phyloP scores from a whole-genome alignment of 1,139 yeast species.

The Blastobotrys proliferans region DNA sequence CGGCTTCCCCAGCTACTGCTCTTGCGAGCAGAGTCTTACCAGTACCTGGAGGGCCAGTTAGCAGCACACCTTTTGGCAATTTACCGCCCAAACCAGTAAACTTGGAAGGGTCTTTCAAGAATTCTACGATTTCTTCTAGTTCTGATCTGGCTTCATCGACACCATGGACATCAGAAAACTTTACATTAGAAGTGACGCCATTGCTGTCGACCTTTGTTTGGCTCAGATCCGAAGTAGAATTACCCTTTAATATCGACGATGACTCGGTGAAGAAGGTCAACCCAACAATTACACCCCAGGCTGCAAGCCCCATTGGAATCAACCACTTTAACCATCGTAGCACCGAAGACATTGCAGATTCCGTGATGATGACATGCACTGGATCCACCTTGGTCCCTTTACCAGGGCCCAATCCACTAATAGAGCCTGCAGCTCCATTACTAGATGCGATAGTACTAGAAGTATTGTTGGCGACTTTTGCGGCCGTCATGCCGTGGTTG shows the following conservation, averaged over 20 bases:
- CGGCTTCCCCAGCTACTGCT: slow-evolving; percentile 99
- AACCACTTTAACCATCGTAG: slow-evolving; percentile 91
- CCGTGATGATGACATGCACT: slow-evolving; percentile 85
- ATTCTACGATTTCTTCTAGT: slow-evolving; percentile 93
- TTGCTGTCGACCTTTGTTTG: slow-evolving; percentile 32
- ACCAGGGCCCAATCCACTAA: slow-evolving; percentile 1
- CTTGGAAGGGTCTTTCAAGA: slow-evolving; percentile 90
- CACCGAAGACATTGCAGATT: slow-evolving; percentile 68
- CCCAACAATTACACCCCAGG: slow-evolving; percentile 55
- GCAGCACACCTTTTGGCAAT: slow-evolving; percentile 90
- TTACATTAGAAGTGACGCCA: slow-evolving; percentile 85
- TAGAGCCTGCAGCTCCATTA: slow-evolving; percentile 7
- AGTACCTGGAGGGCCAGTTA: slow-evolving; percentile 99
- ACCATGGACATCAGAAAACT: slow-evolving; percentile 91
- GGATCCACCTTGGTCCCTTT: slow-evolving; percentile 56
- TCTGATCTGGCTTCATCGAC: slow-evolving; percentile 98
- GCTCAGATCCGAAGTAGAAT: slow-evolving; percentile 61
- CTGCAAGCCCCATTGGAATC: slow-evolving; percentile 66
- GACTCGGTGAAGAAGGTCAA: slow-evolving; percentile 79
- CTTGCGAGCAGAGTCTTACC: slow-evolving; percentile 97
- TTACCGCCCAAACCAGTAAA: slow-evolving; percentile 97
- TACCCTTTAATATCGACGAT: slow-evolving; percentile 74
- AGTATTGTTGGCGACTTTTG: slow-evolving; percentile 10
- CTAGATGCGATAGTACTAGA: slow-evolving; percentile 27
- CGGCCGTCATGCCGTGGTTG: slow-evolving; percentile 7